Conservation (phyloP, 371 early-diverging fungal species). For the Rhizopus delemar region DNA sequence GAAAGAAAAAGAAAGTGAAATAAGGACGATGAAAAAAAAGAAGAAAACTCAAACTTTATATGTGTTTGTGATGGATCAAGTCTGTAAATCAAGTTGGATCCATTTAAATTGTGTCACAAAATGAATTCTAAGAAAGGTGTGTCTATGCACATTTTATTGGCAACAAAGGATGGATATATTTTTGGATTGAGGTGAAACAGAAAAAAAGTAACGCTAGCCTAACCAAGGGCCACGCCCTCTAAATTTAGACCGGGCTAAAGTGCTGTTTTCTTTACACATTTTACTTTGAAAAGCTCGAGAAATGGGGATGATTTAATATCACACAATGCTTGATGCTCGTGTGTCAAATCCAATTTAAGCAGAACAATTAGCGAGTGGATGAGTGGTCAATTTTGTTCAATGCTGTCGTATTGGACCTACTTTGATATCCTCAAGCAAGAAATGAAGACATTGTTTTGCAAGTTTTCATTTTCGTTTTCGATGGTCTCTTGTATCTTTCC, state of each 20-base stretch:
- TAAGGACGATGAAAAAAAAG: not conserved
- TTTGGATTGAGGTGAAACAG: conserved; percentile 7
- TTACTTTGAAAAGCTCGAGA: not conserved
- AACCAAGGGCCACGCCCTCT: not conserved
- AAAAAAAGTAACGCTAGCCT: not conserved
- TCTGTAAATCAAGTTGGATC: not conserved
- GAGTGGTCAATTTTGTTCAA: too few relatives aligned
- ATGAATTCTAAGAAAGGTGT: conserved; percentile 2
- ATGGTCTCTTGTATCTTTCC: too few relatives aligned
- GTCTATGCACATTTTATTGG: not conserved
- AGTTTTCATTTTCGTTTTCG: too few relatives aligned
- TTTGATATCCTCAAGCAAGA: too few relatives aligned
- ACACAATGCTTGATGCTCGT: too few relatives aligned
- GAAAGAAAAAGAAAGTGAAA: conserved; percentile 1
- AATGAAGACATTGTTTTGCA: too few relatives aligned
- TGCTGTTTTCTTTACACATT: not conserved
- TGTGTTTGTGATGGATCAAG: not conserved
- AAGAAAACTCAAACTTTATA: not conserved
- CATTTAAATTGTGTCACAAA: not conserved
- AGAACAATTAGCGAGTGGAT: too few relatives aligned
- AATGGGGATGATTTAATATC: too few relatives aligned
- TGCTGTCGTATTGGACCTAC: too few relatives aligned
- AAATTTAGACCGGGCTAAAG: not conserved
- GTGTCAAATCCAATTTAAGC: too few relatives aligned
- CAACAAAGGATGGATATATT: not conserved